Evolutionary conservation across 805 yeast species (phyloP).

Genomic region (Sugiyamaella floridensis): DNA sequence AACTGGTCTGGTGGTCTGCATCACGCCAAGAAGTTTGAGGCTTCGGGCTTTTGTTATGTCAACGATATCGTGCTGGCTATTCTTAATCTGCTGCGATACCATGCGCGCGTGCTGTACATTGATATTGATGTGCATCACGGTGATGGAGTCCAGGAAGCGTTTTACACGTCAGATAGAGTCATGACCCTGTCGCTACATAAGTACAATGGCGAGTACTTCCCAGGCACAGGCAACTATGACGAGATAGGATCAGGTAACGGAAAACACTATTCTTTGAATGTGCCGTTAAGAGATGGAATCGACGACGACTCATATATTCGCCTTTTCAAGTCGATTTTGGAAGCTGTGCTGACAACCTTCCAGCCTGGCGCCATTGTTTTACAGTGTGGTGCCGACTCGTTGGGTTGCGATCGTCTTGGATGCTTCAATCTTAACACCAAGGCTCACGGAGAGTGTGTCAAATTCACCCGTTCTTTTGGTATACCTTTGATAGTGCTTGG

Average conservation of each 20-base stretch:
- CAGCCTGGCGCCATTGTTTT: slow-evolving; percentile 95
- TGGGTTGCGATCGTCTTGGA: slow-evolving; percentile 92
- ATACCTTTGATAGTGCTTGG: slow-evolving; percentile 91
- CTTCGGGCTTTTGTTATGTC: slow-evolving; percentile 85
- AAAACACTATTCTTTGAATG: slow-evolving; percentile 75
- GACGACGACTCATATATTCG: slow-evolving; percentile 71
- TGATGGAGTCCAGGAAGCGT: slow-evolving; percentile 93
- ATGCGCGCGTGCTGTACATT: slow-evolving; percentile 79
- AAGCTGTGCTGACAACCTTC: slow-evolving; percentile 77
- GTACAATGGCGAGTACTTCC: slow-evolving; percentile 83
- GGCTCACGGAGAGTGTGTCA: slow-evolving; percentile 95
- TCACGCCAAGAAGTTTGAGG: slow-evolving; percentile 86
- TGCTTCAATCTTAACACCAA: slow-evolving; percentile 88
- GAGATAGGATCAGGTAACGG: slow-evolving; percentile 84
- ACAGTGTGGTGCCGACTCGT: slow-evolving; percentile 97
- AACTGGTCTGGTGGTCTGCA: slow-evolving; percentile 93
- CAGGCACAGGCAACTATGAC: slow-evolving; percentile 83
- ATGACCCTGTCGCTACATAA: slow-evolving; percentile 89
- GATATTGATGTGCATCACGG: slow-evolving; percentile 93
- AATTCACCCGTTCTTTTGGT: slow-evolving; percentile 75
- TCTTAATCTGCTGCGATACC: slow-evolving; percentile 67
- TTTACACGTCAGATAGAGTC: slow-evolving; percentile 84
- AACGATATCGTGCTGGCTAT: slow-evolving; percentile 87
- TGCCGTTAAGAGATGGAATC: slow-evolving; percentile 86
- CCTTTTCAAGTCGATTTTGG: slow-evolving; percentile 69